Percentiles rank a stretch among this genome's conserved stretches.
Conservation (phyloP, 140 eudicot genomes). For the Erigeron philadelphicus region DNA sequence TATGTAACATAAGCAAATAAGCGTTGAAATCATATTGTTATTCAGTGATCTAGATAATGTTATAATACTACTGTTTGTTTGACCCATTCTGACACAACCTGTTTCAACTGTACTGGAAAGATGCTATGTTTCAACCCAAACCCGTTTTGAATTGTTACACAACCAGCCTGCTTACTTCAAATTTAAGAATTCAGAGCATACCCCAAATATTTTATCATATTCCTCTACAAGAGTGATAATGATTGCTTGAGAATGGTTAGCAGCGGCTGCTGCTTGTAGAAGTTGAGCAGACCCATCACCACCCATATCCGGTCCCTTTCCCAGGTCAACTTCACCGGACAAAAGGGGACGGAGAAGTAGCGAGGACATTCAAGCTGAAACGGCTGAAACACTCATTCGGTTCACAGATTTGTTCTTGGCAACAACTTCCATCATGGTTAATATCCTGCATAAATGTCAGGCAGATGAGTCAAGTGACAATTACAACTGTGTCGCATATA, state of each 20-base stretch:
- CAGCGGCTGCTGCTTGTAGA: constrained; percentile 99
- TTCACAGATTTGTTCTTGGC: constrained; percentile 63
- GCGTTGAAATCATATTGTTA: not conserved
- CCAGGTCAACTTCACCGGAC: constrained; percentile 94
- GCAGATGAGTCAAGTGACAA: not conserved
- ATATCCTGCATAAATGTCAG: constrained; percentile 46
- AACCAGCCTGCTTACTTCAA: not conserved
- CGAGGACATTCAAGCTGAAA: constrained; percentile 99
- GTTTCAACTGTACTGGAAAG: too few species aligned
- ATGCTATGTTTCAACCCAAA: too few species aligned
- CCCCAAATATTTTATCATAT: constrained; percentile 90
- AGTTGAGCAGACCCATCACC: constrained; percentile 87
- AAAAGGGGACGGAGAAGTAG: constrained; percentile 90
- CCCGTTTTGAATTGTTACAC: not conserved
- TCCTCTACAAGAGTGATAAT: constrained; percentile 75
- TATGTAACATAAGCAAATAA: not conserved
- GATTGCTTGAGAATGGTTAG: constrained; percentile 98
- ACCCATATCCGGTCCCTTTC: constrained; percentile 56
- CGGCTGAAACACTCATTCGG: constrained; percentile 91
- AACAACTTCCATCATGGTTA: constrained; percentile 85
- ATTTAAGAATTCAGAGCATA: constrained; percentile 22
- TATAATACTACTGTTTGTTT: too few species aligned
- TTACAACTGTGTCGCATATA: not conserved
- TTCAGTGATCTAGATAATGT: too few species aligned
- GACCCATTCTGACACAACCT: too few species aligned